Base-by-base conservation (phyloP, 2,329 filamentous ascomycete genomes). In the Cordyceps fumosorosea region DNA sequence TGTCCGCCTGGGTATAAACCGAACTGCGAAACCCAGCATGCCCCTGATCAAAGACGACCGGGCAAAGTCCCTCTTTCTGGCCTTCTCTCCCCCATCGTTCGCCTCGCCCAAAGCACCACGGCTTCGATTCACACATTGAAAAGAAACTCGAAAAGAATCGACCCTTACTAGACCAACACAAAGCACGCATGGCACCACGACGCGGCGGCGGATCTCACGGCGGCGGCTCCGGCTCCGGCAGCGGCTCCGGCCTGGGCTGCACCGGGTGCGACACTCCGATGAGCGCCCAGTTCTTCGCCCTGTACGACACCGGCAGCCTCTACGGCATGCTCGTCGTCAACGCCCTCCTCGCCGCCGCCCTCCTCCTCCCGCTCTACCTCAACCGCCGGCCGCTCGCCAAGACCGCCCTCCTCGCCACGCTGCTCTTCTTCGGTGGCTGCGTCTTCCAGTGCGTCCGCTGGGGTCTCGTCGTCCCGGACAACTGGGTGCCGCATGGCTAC, bases 401-500 rank as follows among this genome's bases (percentile, higher is more conserved):
- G 37, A 24, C 44, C 26, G 10, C 34, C 14, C 56, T 53, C n/a
- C 48, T 60, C 22, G 56, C 56, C 14, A n/a, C 37, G 2, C 40
- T 60, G 3, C 40, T 37, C 56, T 24, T 52, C 47, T 45, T 60
- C 18, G 22, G 22, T 47, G 48, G 7, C 24, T 53, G 47, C 47
- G 48, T 53, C 18, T 48, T 60, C 56, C 56, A 60, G 48, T 24
- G 56, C 56, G 56, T 60, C 34, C 56, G 56, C 16, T 60, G 32
- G 45, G 56, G 56, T 16, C 47, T 60, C 32, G 24, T 60, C 42
- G 12, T 52, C 5, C 14, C n/a, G 7, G 22, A 45, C 44, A 32
- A 32, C 56, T 44, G 34, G 56, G 18, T 60, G 10, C 47, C 34
- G 26, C 47, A 60, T 47, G 47, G 34, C 18, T 59, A 51, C 56